phyloP scores from a whole-genome alignment of 176 grass and related monocot genomes.

The Avena sativa region DNA sequence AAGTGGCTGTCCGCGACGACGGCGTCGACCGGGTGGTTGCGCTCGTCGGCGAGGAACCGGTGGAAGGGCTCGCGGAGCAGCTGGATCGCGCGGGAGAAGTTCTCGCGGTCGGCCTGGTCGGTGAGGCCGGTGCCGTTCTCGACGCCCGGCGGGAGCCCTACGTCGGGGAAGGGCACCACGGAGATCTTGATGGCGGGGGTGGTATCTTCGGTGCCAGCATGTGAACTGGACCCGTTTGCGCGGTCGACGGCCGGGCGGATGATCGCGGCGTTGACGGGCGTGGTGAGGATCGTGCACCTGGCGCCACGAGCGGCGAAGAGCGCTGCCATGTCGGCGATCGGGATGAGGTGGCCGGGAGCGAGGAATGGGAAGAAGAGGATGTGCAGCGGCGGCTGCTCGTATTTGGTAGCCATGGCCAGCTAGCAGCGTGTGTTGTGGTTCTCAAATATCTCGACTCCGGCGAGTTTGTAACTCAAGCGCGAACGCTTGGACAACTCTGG shows the following conservation, averaged over 20 bases:
- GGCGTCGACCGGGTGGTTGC: constrained; percentile 12
- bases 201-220: neutral
- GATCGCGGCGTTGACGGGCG: constrained; percentile 38
- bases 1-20: constrained; percentile 49
- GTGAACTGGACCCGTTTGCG: constrained; percentile 21
- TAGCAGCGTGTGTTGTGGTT: neutral
- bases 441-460: neutral
- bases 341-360: constrained; percentile 54
- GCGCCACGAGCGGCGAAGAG: neutral
- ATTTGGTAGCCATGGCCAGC: neutral
- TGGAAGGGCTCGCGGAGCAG: constrained; percentile 45
- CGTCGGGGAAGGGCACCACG: constrained; percentile 45
- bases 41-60: constrained; percentile 11
- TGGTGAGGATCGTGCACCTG: constrained; percentile 61
- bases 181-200: constrained; percentile 4
- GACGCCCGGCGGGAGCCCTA: constrained; percentile 36
- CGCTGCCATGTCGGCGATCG: constrained; percentile 5
- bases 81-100: constrained; percentile 17
- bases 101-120: neutral
- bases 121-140: constrained; percentile 38
- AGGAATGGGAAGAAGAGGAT: constrained; percentile 56
- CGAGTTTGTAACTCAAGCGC: neutral
- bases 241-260: constrained; percentile 45
- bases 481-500: neutral
- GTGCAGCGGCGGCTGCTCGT: neutral